Evolutionary conservation across 345 rosid genomes (phyloP), one percentile per base, ranked within the genome.

Genomic region (Eucalyptus globulus): DNA sequence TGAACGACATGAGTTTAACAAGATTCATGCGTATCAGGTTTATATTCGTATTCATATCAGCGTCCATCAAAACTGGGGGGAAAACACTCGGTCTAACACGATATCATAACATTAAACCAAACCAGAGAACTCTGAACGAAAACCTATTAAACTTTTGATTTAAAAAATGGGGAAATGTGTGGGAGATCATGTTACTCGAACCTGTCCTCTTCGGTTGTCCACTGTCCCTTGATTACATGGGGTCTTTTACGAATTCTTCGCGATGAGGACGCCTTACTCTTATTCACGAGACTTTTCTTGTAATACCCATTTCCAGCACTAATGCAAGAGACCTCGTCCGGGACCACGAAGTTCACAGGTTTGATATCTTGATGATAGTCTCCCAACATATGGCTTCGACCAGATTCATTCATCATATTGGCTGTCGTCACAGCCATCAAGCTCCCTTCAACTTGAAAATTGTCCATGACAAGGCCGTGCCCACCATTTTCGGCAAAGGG

Each of bases 141-240:
- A 21, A 16, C 83, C 76, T 44, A 27, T 11, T 14, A 9, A 26
- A 43, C 8, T 40, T 58, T 58, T 26, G 14, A 65, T 44, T 11
- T 11, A 54, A 45, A 56, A 51, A 49, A n/a, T 45, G 45, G 21
- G 21, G 34, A 81, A 40, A 56, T 49, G 29, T 3, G 53, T 53
- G 51, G 26, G n/a, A 49, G 50, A 22, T 53, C 44, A 34, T 19
- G 65, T 76, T 21, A 11, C 19, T 40, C 17, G 14, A 14, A 93
- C 99, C 97, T 95, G 92, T 98, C 99, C 93, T 98, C 99, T 54
- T 95, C 96, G 87, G 89, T 90, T 24, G 96, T 94, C 99, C 99
- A 98, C 92, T 98, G 99, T 47, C 99, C 98, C 93, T 98, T 98
- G 51, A 95, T 96, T 51, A 94, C 91, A 88, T 89, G 95, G 90